These are phyloP conservation scores for Hansenula sp. DNA, from an alignment of 1,139 yeast genomes.

Conservation along the genomic window DNA sequence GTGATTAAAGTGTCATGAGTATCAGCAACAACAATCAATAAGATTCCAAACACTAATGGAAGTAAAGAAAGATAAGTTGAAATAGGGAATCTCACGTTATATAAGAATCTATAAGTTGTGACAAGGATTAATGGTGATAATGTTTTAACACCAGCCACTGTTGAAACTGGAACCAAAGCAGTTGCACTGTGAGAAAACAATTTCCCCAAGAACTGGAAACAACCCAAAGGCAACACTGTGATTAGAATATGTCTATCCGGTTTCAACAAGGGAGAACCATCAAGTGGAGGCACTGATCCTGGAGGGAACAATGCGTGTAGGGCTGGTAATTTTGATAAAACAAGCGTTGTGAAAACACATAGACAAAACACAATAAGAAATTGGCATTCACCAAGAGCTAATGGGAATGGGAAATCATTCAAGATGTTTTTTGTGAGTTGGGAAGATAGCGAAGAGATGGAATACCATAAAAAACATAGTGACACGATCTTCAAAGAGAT, in stretches of 20 bases:
- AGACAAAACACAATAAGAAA: slow-evolving; percentile 60
- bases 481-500: slow-evolving; percentile 30
- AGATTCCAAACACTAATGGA: slow-evolving; percentile 70
- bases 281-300: slow-evolving; percentile 20
- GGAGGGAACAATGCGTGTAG: slow-evolving; percentile 21
- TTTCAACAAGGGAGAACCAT: slow-evolving; percentile 22
- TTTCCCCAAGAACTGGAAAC: slow-evolving; percentile 90
- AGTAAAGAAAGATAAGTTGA: slow-evolving; percentile 65
- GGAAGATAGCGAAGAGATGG: slow-evolving; percentile 74
- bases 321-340: slow-evolving; percentile 20
- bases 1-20: slow-evolving; percentile 28
- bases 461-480: slow-evolving; percentile 77
- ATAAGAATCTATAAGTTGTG: slow-evolving; percentile 63
- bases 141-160: slow-evolving; percentile 93
- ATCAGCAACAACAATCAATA: slow-evolving; percentile 31
- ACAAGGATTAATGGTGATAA: slow-evolving; percentile 87
- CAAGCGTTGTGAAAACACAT: slow-evolving; percentile 26
- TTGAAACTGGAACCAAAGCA: slow-evolving; percentile 82
- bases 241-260: slow-evolving; percentile 44
- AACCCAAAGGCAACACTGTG: slow-evolving; percentile 87
- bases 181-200: slow-evolving; percentile 90
- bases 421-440: slow-evolving; percentile 80
- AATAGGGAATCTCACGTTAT: slow-evolving; percentile 47
- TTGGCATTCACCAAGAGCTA: slow-evolving; percentile 84
- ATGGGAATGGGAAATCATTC: slow-evolving; percentile 68